Conservation (phyloP, 176 grass and related monocot species). For the Raddia distichophylla region DNA sequence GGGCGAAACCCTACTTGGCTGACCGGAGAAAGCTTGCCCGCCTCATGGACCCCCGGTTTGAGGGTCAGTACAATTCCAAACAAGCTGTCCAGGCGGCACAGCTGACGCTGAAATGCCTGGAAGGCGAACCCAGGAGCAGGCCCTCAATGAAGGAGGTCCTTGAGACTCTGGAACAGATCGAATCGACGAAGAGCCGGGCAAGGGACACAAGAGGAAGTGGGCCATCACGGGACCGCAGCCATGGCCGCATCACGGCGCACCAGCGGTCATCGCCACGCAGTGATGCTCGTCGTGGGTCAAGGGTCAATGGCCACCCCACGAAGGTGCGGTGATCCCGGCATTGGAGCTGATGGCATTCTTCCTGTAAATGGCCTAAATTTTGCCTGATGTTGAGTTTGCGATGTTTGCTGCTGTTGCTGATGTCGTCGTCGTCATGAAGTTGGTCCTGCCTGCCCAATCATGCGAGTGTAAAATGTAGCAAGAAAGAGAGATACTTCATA, state of each 20-base stretch:
- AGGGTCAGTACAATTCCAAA: constrained; percentile 83
- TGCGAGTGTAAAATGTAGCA: constrained; percentile 42
- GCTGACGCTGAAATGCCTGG: constrained; percentile 72
- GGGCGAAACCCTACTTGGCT: constrained; percentile 75
- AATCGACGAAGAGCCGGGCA: constrained; percentile 53
- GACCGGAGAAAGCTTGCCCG: constrained; percentile 63
- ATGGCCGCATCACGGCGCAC: constrained; percentile 32
- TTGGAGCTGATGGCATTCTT: constrained; percentile 33
- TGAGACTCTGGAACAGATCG: constrained; percentile 56
- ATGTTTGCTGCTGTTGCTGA: not conserved
- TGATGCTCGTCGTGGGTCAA: constrained; percentile 26
- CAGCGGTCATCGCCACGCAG: constrained; percentile 29
- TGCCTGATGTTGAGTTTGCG: constrained; percentile 25
- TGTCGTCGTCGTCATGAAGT: not conserved
- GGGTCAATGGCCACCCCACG: constrained; percentile 11
- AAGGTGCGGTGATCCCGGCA: constrained; percentile 25
- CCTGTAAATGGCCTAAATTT: constrained; percentile 53
- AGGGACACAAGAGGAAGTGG: constrained; percentile 43
- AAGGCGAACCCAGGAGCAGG: constrained; percentile 65
- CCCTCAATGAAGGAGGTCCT: constrained; percentile 90
- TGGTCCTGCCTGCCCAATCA: constrained; percentile 15
- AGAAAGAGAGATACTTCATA: not conserved
- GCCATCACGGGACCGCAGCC: constrained; percentile 23
- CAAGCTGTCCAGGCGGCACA: constrained; percentile 69
- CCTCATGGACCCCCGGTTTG: constrained; percentile 73